Base-by-base conservation (phyloP, 192 early-diverging fungal species). In the Thamnidium elegans region DNA sequence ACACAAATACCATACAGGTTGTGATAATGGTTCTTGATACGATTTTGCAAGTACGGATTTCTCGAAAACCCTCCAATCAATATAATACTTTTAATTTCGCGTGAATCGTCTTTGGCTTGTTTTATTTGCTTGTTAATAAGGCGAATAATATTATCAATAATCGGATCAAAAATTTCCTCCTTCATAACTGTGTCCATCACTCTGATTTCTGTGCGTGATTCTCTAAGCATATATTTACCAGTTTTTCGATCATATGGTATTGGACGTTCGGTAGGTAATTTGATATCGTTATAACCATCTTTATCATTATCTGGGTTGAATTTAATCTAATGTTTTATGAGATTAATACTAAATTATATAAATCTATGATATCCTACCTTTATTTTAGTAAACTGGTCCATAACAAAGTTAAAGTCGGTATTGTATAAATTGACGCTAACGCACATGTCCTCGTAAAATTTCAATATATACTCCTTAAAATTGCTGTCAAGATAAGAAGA, bases 51-150 rank as follows among this genome's bases (percentile, higher is more conserved):
- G 48, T 84, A 84, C 31, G 65, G 74, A 36, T 78, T 79, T 21
- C 78, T 76, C n/a, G 77, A 75, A 50, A 84, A 84, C 13, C 80
- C 81, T 47, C 81, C 81, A 11, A 80, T 78, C 66, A 82, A 64
- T 44, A 82, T 70, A 26, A 82, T 76, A 30, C 77, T 75, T 7
- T 75, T 70, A 19, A 77, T 62, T n/a, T n/a, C n/a, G n/a, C n/a
- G n/a, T n/a, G n/a, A n/a, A n/a, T n/a, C n/a, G n/a, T n/a, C 19
- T 63, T 44, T 66, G 66, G 4, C 45, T 30, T 19, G 74, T 34
- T 58, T 76, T 69, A 19, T 62, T 58, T 31, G 67, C 66, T 43
- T 71, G 75, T 78, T 67, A 53, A 82, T 78, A 20, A 79, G 50
- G 2, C 61, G 56, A 34, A 82, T 23, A 3, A 82, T 76, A 45